phyloP scores from a whole-genome alignment of 306 rosid species.

The Trifolium subterraneum region DNA sequence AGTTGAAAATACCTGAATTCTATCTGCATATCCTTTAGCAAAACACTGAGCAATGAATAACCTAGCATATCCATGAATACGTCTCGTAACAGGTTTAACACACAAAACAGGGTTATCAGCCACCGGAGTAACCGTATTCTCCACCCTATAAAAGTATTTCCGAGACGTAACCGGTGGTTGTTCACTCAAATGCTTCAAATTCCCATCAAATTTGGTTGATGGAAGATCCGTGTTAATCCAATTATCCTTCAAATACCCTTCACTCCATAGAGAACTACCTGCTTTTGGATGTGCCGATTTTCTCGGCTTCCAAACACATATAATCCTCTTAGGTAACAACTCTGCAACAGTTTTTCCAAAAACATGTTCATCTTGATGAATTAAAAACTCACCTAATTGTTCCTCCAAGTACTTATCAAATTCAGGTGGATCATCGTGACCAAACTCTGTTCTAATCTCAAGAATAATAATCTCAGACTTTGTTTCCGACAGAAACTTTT shows the following conservation, averaged over 20 bases:
- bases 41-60: slow-evolving; percentile 71
- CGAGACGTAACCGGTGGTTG: slow-evolving; percentile 63
- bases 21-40: slow-evolving; percentile 55
- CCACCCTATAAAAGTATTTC: slow-evolving; percentile 84
- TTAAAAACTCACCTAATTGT: slow-evolving; percentile 64
- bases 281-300: slow-evolving; percentile 63
- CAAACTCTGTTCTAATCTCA: slow-evolving; percentile 82
- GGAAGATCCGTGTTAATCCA: slow-evolving; percentile 93
- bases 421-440: slow-evolving; percentile 78
- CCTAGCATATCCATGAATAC: slow-evolving; percentile 76
- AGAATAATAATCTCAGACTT: slow-evolving; percentile 70
- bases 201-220: slow-evolving; percentile 79
- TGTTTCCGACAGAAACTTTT: slow-evolving; percentile 69
- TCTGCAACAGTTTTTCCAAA: slow-evolving; percentile 66
- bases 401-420: slow-evolving; percentile 76
- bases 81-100: slow-evolving; percentile 74
- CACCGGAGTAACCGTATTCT: slow-evolving; percentile 88
- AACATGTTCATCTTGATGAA: slow-evolving; percentile 71
- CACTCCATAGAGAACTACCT: slow-evolving; percentile 74
- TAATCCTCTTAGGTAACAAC: slow-evolving; percentile 67
- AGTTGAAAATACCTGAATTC: slow-evolving; percentile 72
- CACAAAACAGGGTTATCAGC: slow-evolving; percentile 79
- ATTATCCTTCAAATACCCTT: slow-evolving; percentile 69
- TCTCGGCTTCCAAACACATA: slow-evolving; percentile 91
- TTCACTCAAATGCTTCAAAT: slow-evolving; percentile 71